Evolutionary conservation across 1,284 basidiomycete genomes (phyloP).

Genomic region (Fomitopsis pinicola): DNA sequence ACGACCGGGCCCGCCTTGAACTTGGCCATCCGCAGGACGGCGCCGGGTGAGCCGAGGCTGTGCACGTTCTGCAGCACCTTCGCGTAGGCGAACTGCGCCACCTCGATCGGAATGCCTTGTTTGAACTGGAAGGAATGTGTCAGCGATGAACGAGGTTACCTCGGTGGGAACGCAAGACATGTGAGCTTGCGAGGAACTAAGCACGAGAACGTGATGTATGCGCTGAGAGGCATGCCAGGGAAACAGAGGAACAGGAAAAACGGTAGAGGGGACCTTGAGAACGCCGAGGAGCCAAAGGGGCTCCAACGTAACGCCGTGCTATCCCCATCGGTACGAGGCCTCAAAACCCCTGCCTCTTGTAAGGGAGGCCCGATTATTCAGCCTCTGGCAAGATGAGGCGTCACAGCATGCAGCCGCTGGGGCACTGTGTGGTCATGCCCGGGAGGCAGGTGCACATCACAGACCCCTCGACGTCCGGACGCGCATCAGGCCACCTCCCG

Average conservation of each 20-base stretch:
- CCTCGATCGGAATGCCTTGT: constrained; percentile 93
- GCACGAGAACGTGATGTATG: no score
- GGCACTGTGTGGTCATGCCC: no score
- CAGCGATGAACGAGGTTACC: no score
- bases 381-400: no score
- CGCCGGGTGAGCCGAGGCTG: constrained; percentile 58
- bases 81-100: constrained; percentile 93
- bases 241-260: no score
- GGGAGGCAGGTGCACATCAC: constrained; percentile 25
- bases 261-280: neutral
- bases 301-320: no score
- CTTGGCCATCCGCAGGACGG: constrained; percentile 78
- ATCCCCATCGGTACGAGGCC: neutral
- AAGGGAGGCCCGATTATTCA: no score
- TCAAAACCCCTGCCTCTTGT: no score
- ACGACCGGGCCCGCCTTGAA: constrained; percentile 93
- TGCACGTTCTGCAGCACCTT: constrained; percentile 75
- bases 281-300: neutral
- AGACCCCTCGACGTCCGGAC: constrained; percentile 36
- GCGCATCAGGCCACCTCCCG: constrained; percentile 67
- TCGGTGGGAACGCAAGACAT: no score
- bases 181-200: no score
- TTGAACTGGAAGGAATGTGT: constrained; percentile 56
- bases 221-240: no score
- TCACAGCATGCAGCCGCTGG: no score